Base-by-base conservation (phyloP, 1,139 yeast genomes). In the Kazachstania sp. region DNA sequence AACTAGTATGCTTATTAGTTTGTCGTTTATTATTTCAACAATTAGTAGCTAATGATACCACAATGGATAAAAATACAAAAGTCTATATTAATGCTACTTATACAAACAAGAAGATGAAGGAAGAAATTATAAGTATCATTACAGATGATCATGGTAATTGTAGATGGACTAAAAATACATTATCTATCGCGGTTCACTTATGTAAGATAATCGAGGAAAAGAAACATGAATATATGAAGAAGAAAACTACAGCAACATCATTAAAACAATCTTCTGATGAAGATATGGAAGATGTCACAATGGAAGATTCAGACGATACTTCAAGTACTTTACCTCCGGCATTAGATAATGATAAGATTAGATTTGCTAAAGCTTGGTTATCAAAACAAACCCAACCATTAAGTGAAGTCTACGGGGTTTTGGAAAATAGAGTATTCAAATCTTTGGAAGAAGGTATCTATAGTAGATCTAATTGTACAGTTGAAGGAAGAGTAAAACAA, bases 121-220 rank as follows among this genome's bases (percentile, higher is more conserved):
- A 64, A 37, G 94, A 86, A 58, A 77, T 87, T 39, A 69, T 85
- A 52, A 85, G 92, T 29, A 85, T 87, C 47, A 87, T 86, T 20
- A 79, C 88, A 44, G 95, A 86, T 67, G 86, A 83, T 50, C 83
- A 81, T 60, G 95, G 95, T 3, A 86, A 84, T 62, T 79, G 86
- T 52, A 85, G 87, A 69, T 87, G 96, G 95, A 86, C 95, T 1
- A 79, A 86, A 60, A 86, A 87, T 63, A 78, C 86, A 35, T 76
- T 80, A 52, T 73, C 84, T 29, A 77, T 87, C 52, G 78, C 92
- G 6, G 73, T 87, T 50, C 95, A 86, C 61, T 67, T 86, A 45
- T 79, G 83, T 45, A 78, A 78, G 51, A 64, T 60, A 13, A 63
- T 65, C 37, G 54, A 54, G 34, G 71, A 54, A 59, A 63, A 48